These are phyloP conservation scores for Dryadomyces quercivorus DNA, from an alignment of 2,329 filamentous ascomycete species.

Conservation along the genomic window DNA sequence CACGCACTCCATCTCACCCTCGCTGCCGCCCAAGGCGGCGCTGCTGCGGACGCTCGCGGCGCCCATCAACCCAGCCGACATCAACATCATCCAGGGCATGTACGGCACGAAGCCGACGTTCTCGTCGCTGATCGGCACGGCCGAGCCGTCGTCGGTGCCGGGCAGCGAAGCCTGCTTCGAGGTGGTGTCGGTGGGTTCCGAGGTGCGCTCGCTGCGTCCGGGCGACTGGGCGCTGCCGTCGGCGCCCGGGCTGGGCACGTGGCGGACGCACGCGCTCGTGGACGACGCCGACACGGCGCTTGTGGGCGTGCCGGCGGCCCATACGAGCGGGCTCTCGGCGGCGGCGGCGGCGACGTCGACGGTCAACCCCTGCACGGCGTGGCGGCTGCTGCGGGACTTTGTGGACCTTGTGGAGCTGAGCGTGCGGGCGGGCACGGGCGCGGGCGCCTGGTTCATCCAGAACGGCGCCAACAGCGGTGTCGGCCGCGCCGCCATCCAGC, in stretches of 20 bases:
- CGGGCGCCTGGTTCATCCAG: slow-evolving; percentile 91
- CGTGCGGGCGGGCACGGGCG: slow-evolving; percentile 39
- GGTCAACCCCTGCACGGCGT: slow-evolving; percentile 90
- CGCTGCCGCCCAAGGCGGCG: slow-evolving; percentile 49
- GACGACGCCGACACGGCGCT: slow-evolving; percentile 39
- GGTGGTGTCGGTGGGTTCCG: slow-evolving; percentile 57
- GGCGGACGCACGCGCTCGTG: slow-evolving; percentile 81
- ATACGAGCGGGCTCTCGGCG: slow-evolving; percentile 39
- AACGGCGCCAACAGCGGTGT: slow-evolving; percentile 95
- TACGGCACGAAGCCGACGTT: slow-evolving; percentile 81
- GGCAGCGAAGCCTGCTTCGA: slow-evolving; percentile 94
- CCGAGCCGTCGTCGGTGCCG: slow-evolving; percentile 61
- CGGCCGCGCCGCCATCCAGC: slow-evolving; percentile 80
- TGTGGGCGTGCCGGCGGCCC: slow-evolving; percentile 40
- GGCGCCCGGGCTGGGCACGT: slow-evolving; percentile 74
- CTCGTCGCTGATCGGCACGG: slow-evolving; percentile 60
- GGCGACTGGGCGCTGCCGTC: slow-evolving; percentile 95
- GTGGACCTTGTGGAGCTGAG: slow-evolving; percentile 34
- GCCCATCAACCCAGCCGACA: slow-evolving; percentile 92
- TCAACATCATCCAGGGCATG: slow-evolving; percentile 95
- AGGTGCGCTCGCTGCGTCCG: slow-evolving; percentile 40
- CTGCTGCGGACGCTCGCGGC: slow-evolving; percentile 81
- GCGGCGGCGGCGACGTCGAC: slow-evolving; percentile 77
- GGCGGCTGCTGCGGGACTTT: slow-evolving; percentile 83
- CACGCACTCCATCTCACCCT: slow-evolving; percentile 64